Conservation (phyloP, 2,329 filamentous ascomycete species). For the Stemphylium vesicarium region DNA sequence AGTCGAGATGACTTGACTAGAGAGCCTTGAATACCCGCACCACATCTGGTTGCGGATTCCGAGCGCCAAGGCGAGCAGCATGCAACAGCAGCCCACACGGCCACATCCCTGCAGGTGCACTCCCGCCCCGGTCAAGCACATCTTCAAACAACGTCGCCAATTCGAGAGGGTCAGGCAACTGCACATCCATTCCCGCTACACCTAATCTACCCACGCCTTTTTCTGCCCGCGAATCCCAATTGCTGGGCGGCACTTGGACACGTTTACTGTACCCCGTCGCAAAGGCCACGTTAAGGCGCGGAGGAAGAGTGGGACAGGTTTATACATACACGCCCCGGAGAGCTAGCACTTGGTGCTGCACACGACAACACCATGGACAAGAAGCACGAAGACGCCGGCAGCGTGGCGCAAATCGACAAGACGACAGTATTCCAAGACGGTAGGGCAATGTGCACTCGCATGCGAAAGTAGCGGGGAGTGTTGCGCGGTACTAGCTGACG, state of each 20-base stretch:
- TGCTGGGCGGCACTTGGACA: constrained; percentile 16
- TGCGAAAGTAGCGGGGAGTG: constrained; percentile 2
- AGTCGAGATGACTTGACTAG: not conserved
- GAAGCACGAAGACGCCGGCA: constrained; percentile 98
- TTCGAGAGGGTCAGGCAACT: constrained; percentile 29
- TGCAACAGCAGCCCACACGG: constrained; percentile 38
- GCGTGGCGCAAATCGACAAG: constrained; percentile 95
- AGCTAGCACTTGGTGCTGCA: constrained; percentile 33
- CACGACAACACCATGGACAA: constrained; percentile 64
- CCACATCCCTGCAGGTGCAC: constrained; percentile 40
- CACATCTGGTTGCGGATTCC: constrained; percentile 11
- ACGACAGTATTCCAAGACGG: constrained; percentile 99
- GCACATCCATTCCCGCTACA: constrained; percentile 5
- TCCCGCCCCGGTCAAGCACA: constrained; percentile 34
- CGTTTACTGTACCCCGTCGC: constrained; percentile 11
- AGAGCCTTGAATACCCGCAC: constrained; percentile 23
- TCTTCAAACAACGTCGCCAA: constrained; percentile 43
- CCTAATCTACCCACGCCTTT: not conserved
- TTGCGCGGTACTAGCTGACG: constrained; percentile 27
- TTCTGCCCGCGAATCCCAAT: constrained; percentile 10
- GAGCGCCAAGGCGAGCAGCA: constrained; percentile 12
- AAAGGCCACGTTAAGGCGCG: constrained; percentile 47
- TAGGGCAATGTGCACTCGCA: constrained; percentile 51
- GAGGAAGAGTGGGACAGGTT: constrained; percentile 39
- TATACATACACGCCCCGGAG: constrained; percentile 18